These are phyloP conservation scores for Diaporthe citriasiana DNA, from an alignment of 2,329 filamentous ascomycete species.

Conservation along the genomic window DNA sequence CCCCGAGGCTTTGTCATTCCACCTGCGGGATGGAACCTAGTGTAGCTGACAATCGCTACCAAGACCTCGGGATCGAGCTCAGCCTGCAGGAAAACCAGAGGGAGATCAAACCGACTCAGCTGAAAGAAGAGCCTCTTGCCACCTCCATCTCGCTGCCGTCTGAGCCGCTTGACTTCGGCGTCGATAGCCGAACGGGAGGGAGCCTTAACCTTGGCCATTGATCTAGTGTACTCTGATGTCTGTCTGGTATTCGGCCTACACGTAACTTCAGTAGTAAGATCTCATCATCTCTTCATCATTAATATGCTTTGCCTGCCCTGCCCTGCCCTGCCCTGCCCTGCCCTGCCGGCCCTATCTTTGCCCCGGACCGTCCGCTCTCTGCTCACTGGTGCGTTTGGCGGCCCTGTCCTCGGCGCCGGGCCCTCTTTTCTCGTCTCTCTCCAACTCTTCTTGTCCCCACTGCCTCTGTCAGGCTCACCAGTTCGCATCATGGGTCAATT, in stretches of 20 bases:
- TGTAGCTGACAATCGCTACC: slow-evolving; percentile 31
- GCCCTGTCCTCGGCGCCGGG: slow-evolving; percentile 22
- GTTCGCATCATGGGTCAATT: background rate
- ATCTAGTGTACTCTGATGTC: background rate
- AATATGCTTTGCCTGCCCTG: slow-evolving; percentile 7
- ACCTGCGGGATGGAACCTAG: slow-evolving; percentile 23
- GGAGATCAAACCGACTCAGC: slow-evolving; percentile 1
- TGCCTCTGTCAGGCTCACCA: background rate
- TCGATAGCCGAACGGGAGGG: background rate
- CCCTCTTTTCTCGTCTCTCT: background rate
- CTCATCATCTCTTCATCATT: background rate
- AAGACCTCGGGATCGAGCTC: slow-evolving; percentile 30
- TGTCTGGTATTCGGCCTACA: background rate
- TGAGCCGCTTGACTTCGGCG: slow-evolving; percentile 10
- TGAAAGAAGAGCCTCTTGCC: slow-evolving; percentile 20
- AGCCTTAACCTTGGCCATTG: slow-evolving; percentile 1
- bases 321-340: background rate
- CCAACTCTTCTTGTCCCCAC: background rate
- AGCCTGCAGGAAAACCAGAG: background rate
- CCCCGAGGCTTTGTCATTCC: slow-evolving; percentile 31
- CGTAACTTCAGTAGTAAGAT: background rate
- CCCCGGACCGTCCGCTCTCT: slow-evolving; percentile 13
- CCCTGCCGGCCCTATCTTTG: slow-evolving; percentile 19
- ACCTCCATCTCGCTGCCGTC: slow-evolving; percentile 13
- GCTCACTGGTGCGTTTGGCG: slow-evolving; percentile 6